phyloP scores from a whole-genome alignment of 192 early-diverging fungal genomes.

The Thamnidium elegans region DNA sequence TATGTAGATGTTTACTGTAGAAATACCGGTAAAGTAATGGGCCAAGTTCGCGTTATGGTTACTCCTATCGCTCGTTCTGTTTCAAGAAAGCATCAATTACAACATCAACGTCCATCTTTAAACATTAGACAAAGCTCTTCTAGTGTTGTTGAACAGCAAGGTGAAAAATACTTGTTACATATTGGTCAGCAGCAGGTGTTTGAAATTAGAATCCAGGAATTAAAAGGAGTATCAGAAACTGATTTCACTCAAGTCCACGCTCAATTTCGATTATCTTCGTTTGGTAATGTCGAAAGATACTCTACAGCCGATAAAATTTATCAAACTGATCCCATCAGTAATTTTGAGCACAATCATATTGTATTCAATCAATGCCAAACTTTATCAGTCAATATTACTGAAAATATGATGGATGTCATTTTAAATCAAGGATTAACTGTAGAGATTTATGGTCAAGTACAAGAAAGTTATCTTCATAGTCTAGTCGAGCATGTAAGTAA shows the following conservation, averaged over 20 bases:
- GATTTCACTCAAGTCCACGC: constrained; percentile 66
- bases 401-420: constrained; percentile 41
- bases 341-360: constrained; percentile 44
- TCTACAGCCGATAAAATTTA: constrained; percentile 50
- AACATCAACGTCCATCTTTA: constrained; percentile 3
- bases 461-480: constrained; percentile 13
- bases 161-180: constrained; percentile 3
- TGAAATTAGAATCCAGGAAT: constrained; percentile 55
- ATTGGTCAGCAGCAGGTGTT: constrained; percentile 54
- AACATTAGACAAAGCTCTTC: neutral
- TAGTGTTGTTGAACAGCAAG: constrained; percentile 8
- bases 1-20: constrained; percentile 40
- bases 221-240: constrained; percentile 54
- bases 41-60: constrained; percentile 39
- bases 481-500: constrained; percentile 28
- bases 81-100: neutral
- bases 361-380: constrained; percentile 55
- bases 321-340: constrained; percentile 56
- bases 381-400: constrained; percentile 41
- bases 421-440: constrained; percentile 39
- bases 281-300: constrained; percentile 44
- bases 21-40: constrained; percentile 40
- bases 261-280: constrained; percentile 63
- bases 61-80: constrained; percentile 37
- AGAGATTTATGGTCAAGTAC: constrained; percentile 49